Percentiles rank a stretch among this genome's conserved stretches.
Conservation (phyloP, 1,139 yeast genomes). For the Yamadazyma sp. region DNA sequence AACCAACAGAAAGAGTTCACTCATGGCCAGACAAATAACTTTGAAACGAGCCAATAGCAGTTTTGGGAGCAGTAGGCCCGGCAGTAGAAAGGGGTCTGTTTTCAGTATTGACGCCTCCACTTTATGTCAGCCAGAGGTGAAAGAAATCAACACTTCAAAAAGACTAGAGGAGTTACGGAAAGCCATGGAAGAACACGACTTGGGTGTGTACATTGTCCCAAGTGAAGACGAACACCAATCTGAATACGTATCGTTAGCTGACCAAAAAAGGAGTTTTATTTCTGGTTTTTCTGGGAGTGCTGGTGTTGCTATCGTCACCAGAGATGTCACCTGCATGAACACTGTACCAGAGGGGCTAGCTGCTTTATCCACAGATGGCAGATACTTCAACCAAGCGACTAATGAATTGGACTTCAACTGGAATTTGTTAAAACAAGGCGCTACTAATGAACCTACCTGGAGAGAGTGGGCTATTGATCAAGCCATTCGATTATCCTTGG, state of each 20-base stretch:
- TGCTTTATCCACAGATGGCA: constrained; percentile 88
- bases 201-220: constrained; percentile 82
- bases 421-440: constrained; percentile 80
- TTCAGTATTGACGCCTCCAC: constrained; percentile 48
- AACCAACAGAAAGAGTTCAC: constrained; percentile 54
- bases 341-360: constrained; percentile 67
- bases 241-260: constrained; percentile 79
- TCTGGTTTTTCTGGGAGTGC: constrained; percentile 95
- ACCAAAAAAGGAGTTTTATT: constrained; percentile 82
- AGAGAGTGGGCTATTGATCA: constrained; percentile 76
- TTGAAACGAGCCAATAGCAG: constrained; percentile 31
- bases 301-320: constrained; percentile 84
- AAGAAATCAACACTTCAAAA: constrained; percentile 55
- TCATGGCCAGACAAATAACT: constrained; percentile 50
- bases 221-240: constrained; percentile 94
- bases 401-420: constrained; percentile 89
- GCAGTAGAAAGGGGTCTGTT: constrained; percentile 48
- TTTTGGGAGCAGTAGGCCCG: constrained; percentile 22
- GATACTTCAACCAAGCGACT: constrained; percentile 89
- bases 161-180: constrained; percentile 64
- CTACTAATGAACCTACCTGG: constrained; percentile 77
- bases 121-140: constrained; percentile 44
- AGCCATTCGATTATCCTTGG: constrained; percentile 53
- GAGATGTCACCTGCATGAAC: constrained; percentile 63
- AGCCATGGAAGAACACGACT: constrained; percentile 60